Evolutionary conservation across 2,329 filamentous ascomycete species (phyloP).

Genomic region (Fusarium pseudonygamai): DNA sequence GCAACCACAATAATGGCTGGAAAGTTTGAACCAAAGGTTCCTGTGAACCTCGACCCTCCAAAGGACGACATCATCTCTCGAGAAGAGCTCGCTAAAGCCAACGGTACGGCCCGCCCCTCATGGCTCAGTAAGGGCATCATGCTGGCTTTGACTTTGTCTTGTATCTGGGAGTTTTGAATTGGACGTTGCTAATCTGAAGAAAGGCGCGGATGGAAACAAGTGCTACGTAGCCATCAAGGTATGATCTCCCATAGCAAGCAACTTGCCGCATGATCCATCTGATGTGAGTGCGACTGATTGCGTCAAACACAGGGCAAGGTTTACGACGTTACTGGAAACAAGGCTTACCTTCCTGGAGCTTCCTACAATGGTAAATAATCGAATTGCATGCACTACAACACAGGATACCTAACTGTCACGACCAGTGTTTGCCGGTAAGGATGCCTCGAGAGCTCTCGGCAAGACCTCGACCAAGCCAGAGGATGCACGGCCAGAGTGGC

Average conservation of each 20-base stretch:
- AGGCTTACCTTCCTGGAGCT: conserved; percentile 82
- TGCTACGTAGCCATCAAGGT: conserved; percentile 78
- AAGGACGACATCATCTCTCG: conserved; percentile 87
- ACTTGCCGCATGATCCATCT: background rate
- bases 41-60: conserved; percentile 80
- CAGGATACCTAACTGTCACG: conserved; percentile 6
- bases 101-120: conserved; percentile 69
- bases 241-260: conserved; percentile 28
- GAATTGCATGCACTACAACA: background rate
- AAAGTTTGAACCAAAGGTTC: conserved; percentile 81
- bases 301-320: conserved; percentile 75
- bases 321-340: conserved; percentile 93
- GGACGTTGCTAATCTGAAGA: conserved; percentile 31
- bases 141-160: background rate
- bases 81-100: conserved; percentile 81
- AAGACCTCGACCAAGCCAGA: conserved; percentile 86
- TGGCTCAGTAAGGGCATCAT: background rate
- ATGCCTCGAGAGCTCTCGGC: conserved; percentile 90
- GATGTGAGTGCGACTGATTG: conserved; percentile 12
- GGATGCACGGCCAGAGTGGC: conserved; percentile 85
- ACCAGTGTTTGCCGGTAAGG: conserved; percentile 93
- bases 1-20: conserved; percentile 57
- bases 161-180: background rate
- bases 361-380: conserved; percentile 78
- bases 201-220: conserved; percentile 72